Percentiles rank a stretch among this genome's conserved stretches.
These are phyloP conservation scores for Oenanthe javanica DNA, from an alignment of 140 eudicot genomes.

Conservation along the genomic window DNA sequence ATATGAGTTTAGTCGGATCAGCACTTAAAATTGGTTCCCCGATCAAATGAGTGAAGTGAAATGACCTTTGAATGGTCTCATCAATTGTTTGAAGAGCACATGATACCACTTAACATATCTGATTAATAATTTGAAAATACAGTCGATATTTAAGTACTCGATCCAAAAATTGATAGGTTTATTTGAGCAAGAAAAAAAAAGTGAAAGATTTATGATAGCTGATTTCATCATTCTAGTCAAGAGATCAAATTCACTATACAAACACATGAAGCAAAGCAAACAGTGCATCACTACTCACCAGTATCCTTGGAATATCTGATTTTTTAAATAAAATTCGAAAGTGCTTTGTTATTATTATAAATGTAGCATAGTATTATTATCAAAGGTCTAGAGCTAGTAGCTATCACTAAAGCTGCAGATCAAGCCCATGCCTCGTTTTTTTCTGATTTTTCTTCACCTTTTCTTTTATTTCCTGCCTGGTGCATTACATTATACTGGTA, in stretches of 20 bases:
- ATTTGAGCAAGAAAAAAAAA: no score
- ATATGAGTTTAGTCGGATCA: not conserved
- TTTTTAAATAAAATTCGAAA: not conserved
- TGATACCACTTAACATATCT: not conserved
- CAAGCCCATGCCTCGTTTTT: constrained; percentile 1
- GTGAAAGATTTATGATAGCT: no score
- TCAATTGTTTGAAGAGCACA: not conserved
- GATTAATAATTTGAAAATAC: not conserved
- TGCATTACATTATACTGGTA: not conserved
- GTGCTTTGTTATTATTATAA: not conserved
- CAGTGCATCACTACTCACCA: not conserved
- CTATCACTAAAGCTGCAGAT: constrained; percentile 1
- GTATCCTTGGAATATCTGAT: not conserved
- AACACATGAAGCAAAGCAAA: not conserved
- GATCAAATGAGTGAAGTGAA: not conserved
- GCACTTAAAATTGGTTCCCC: not conserved
- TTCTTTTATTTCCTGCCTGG: not conserved
- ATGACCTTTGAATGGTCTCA: not conserved
- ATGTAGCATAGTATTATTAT: not conserved
- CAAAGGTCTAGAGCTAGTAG: constrained; percentile 1
- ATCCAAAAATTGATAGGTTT: no score
- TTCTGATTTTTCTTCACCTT: not conserved
- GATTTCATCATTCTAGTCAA: no score
- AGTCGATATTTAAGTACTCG: no score
- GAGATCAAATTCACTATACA: not conserved